Evolutionary conservation across 2,329 filamentous ascomycete species (phyloP).

Genomic region (Botrytis fabae): DNA sequence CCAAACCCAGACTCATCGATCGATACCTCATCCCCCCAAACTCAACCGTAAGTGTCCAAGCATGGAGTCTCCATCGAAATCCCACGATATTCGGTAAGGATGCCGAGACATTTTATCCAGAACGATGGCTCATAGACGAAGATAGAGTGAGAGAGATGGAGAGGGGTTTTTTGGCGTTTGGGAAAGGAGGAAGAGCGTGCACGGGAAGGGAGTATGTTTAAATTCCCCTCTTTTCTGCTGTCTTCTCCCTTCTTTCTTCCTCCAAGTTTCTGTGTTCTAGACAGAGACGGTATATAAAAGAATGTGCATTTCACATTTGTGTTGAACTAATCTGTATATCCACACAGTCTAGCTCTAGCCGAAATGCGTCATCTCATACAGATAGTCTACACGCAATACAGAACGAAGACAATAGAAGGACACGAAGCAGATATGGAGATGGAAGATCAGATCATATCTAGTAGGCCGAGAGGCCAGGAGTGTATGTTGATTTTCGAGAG

Average conservation of each 20-base stretch:
- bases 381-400: conserved; percentile 61
- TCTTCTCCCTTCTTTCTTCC: background rate
- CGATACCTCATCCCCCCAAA: conserved; percentile 54
- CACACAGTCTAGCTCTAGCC: conserved; percentile 53
- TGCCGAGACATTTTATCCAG: conserved; percentile 75
- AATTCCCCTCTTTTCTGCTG: background rate
- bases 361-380: conserved; percentile 68
- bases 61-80: conserved; percentile 61
- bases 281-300: no score
- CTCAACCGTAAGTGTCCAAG: conserved; percentile 61
- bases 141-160: conserved; percentile 75
- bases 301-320: fast-evolving
- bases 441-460: conserved; percentile 62
- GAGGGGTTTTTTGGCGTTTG: conserved; percentile 64
- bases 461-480: conserved; percentile 14
- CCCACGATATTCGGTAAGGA: conserved; percentile 68
- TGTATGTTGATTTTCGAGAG: conserved; percentile 14
- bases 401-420: conserved; percentile 54
- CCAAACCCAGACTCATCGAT: conserved; percentile 55
- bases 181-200: conserved; percentile 64
- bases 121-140: conserved; percentile 75
- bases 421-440: conserved; percentile 60
- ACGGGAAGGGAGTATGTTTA: conserved; percentile 64
- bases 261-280: background rate
- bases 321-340: background rate